phyloP scores from a whole-genome alignment of 1,284 basidiomycete species.

The Puccinia polysora region DNA sequence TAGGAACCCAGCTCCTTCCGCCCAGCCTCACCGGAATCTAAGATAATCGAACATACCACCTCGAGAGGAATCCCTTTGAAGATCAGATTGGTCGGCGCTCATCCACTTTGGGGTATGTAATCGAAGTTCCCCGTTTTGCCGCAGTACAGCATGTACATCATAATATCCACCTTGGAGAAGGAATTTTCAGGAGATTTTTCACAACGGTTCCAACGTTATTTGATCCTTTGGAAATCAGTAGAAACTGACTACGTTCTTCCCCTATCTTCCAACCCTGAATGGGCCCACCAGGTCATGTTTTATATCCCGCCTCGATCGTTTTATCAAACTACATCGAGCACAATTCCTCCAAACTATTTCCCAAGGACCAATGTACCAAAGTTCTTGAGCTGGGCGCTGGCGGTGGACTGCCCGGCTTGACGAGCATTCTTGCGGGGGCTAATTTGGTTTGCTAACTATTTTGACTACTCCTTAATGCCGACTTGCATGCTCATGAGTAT shows the following conservation, averaged over 20 bases:
- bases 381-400: slow-evolving; percentile 40
- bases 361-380: not conserved
- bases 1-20: slow-evolving; percentile 31
- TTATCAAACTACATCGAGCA: slow-evolving; percentile 20
- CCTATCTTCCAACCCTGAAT: not conserved
- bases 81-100: slow-evolving; percentile 27
- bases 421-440: slow-evolving; percentile 14
- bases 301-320: slow-evolving; percentile 32
- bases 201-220: not conserved
- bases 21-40: slow-evolving; percentile 12
- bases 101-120: slow-evolving; percentile 35
- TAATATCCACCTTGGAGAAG: not conserved
- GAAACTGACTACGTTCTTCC: not conserved
- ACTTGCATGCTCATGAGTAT: not conserved
- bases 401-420: slow-evolving; percentile 23
- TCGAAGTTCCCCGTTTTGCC: not conserved
- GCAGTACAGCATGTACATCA: not conserved
- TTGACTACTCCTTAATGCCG: not conserved
- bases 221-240: not conserved
- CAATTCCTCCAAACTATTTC: slow-evolving; percentile 4
- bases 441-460: slow-evolving; percentile 6
- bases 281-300: slow-evolving; percentile 10
- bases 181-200: not conserved
- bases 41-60: slow-evolving; percentile 6
- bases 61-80: slow-evolving; percentile 9